Evolutionary conservation across 2,329 filamentous ascomycete genomes (phyloP), one percentile per base, ranked within the genome.

Genomic region (Annulohypoxylon truncatum): DNA sequence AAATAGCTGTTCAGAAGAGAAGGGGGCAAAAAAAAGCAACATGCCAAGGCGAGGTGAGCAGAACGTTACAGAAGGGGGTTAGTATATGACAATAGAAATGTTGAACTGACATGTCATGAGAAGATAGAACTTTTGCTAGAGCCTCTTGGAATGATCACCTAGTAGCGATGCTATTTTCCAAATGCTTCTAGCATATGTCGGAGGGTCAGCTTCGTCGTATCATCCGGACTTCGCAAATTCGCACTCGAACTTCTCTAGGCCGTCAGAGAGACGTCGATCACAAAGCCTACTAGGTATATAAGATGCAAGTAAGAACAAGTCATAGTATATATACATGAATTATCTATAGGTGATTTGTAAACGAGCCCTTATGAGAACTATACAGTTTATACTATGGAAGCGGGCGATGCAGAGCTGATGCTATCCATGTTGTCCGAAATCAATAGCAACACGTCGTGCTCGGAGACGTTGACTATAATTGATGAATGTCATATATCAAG

Each of bases 61-160:
- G 35, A 50, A 31, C 44, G 46, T 59, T 53, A 18, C 46, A 35
- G 33, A 59, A 59, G 35, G 35, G 35, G 58, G 62, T 55, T 58
- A 24, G 59, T 51, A 59, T 51, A 59, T 50, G 40, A 38, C 31
- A 54, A 59, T 55, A 31, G 22, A 51, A 42, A 56, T 57, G 24
- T 51, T 40, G n/a, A 58, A 67, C 47, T 59, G 10, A 56, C 60
- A 35, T 31, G 26, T 59, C 58, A 61, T 61, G 13, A 50, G 67
- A 63, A 40, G 33, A 35, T n/a, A 54, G 26, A 20, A 33, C 33
- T 35, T 57, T 20, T 38, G 42, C 46, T 52, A 40, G 51, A 66
- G 58, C 59, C 61, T 54, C 46, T 65, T 64, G 60, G 55, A 59
- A 65, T 64, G 56, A 66, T 67, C 64, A 62, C 59, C 65, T 64